Evolutionary conservation across 2,329 filamentous ascomycete genomes (phyloP).

Genomic region (Alternaria triticina): DNA sequence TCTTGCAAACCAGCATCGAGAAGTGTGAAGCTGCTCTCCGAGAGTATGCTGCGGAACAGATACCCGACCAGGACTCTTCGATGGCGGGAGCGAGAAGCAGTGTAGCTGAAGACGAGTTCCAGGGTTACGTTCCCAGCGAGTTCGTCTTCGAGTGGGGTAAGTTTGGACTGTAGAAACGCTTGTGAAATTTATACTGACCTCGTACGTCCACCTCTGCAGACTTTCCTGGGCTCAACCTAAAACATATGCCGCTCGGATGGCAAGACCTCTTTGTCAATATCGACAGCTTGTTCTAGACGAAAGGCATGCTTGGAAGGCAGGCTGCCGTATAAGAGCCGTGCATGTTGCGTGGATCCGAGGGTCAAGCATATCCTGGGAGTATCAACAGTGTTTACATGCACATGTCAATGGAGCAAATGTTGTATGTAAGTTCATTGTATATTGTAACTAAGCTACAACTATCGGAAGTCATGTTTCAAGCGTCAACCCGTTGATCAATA

Average conservation of each 20-base stretch:
- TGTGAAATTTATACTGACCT: not conserved
- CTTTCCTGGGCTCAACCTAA: constrained; percentile 61
- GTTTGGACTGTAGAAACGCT: not conserved
- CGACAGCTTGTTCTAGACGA: constrained; percentile 34
- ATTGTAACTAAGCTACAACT: not conserved
- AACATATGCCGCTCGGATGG: constrained; percentile 57
- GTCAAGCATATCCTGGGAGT: not conserved
- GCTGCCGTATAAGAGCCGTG: not conserved
- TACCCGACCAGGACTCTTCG: constrained; percentile 2
- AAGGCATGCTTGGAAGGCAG: not conserved
- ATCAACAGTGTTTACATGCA: not conserved
- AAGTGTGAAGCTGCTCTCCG: constrained; percentile 57
- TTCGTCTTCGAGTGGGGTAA: constrained; percentile 63
- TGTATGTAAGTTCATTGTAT: not conserved
- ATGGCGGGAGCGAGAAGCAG: constrained; percentile 7
- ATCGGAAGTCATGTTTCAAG: not conserved
- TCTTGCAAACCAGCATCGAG: constrained; percentile 57
- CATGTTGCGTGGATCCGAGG: too few relatives aligned
- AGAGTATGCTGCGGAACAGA: constrained; percentile 40
- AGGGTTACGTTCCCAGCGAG: constrained; percentile 61
- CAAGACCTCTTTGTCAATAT: constrained; percentile 58
- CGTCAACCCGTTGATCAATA: constrained; percentile 26
- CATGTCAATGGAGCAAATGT: not conserved
- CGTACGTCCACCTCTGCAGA: constrained; percentile 25
- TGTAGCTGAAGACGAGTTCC: constrained; percentile 56